These are phyloP conservation scores for Rozella allomycis DNA, from an alignment of 371 early-diverging fungal species.

Conservation along the genomic window DNA sequence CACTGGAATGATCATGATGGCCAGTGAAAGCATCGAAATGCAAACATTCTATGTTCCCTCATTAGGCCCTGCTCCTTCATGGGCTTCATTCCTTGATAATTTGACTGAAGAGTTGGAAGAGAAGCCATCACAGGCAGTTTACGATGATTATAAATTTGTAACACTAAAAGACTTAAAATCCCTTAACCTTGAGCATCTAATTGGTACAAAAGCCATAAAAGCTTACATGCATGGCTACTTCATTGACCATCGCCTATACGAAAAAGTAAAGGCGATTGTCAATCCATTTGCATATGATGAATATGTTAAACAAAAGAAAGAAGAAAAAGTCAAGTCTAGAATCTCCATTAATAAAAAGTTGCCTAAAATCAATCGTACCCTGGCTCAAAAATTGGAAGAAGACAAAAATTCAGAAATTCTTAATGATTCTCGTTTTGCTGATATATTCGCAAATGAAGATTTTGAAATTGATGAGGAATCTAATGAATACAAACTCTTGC, in stretches of 20 bases:
- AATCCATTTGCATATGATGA: constrained; percentile 94
- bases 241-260: constrained; percentile 78
- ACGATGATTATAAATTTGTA: constrained; percentile 94
- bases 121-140: constrained; percentile 47
- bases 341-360: constrained; percentile 55
- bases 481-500: constrained; percentile 60
- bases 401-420: constrained; percentile 15
- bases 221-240: constrained; percentile 98
- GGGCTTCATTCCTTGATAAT: constrained; percentile 91
- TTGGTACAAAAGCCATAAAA: constrained; percentile 79
- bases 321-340: constrained; percentile 63
- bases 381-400: constrained; percentile 52
- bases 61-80: constrained; percentile 85
- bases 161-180: constrained; percentile 62
- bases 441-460: constrained; percentile 72
- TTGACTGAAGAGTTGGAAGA: constrained; percentile 94
- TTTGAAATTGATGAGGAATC: constrained; percentile 74
- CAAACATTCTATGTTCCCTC: constrained; percentile 76
- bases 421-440: constrained; percentile 63
- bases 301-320: constrained; percentile 62
- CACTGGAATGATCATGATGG: constrained; percentile 78
- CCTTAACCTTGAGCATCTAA: constrained; percentile 73
- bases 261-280: constrained; percentile 64
- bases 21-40: constrained; percentile 85
- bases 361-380: constrained; percentile 65